Evolutionary conservation across 2,329 filamentous ascomycete species (phyloP), one percentile per base, ranked within the genome.

Genomic region (Phymatotrichopsis omnivora): DNA sequence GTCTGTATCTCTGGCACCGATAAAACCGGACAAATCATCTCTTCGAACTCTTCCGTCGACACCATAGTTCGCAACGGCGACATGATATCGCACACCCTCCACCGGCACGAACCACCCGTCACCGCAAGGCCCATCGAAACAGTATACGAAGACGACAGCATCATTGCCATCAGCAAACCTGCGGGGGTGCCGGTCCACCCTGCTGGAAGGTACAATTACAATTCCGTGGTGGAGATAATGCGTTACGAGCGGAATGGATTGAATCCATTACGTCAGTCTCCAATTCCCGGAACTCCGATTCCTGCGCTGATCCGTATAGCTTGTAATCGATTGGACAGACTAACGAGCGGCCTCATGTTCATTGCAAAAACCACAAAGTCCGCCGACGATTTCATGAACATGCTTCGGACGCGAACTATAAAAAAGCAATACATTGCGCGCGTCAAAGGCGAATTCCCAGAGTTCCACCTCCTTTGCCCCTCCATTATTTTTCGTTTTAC

Each of bases 261-360:
- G 63, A 71, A 77, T 47, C 76, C 78, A 1, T 63, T 78, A 44
- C 78, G 56, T 58, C 53, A 35, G 47, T 47, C 30, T 30, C 14
- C 16, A 5, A n/a, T 12, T n/a, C 14, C 20, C 14, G n/a, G 8
- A n/a, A 20, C 28, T 27, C 10, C 17, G n/a, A 2, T 12, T 17
- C 5, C 7, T 12, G 14, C 8, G 14, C 4, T 43, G 20, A 36
- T 17, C 8, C 7, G 5, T 1, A 65, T 75, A 51, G 77, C 91
- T 0, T 96, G 89, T 67, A 94, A 98, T 60, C 73, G 91, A n/a
- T 75, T 98, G 22, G 91, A 98, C 62, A 73, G 91, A 41, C 68
- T 98, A 58, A 98, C 91, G 0, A 94, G 85, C 57, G 91, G 91
- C 37, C 83, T 98, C 61, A 96, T 98, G 89, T 98, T 98, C 63